Conservation (phyloP, 768 basidiomycete species). For the Terana coerulea region DNA sequence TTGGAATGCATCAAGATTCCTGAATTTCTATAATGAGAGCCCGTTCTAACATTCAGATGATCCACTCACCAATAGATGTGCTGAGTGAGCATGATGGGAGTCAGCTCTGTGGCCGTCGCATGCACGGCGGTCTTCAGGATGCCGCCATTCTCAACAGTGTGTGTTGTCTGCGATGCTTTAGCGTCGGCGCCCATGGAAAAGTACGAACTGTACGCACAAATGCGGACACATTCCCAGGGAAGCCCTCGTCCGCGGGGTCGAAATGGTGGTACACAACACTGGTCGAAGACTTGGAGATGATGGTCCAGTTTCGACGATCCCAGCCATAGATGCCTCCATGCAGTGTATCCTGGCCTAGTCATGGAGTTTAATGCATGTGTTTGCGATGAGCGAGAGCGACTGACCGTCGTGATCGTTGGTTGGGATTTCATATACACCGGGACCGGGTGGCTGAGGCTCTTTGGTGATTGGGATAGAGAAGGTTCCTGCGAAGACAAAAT, state of each 20-base stretch:
- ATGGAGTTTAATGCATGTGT: too few species aligned
- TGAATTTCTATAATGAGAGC: conserved; percentile 12
- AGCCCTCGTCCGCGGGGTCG: conserved; percentile 51
- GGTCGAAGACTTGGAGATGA: conserved; percentile 37
- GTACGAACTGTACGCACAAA: conserved; percentile 27
- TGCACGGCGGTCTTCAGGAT: conserved; percentile 39
- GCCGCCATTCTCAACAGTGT: conserved; percentile 42
- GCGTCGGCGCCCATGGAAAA: background rate
- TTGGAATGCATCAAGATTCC: conserved; percentile 53
- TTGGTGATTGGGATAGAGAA: conserved; percentile 53
- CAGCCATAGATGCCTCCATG: conserved; percentile 56
- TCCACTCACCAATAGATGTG: conserved; percentile 49
- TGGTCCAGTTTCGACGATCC: conserved; percentile 55
- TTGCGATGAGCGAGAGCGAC: conserved; percentile 1
- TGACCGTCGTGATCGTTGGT: conserved; percentile 47
- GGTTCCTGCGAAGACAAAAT: conserved; percentile 32
- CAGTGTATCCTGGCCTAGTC: conserved; percentile 40
- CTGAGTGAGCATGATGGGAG: conserved; percentile 55
- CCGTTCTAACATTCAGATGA: background rate
- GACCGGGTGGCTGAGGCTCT: conserved; percentile 37
- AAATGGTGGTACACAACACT: conserved; percentile 52
- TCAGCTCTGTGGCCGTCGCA: conserved; percentile 46
- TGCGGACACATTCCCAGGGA: conserved; percentile 18
- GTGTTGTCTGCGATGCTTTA: conserved; percentile 36
- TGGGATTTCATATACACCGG: conserved; percentile 47